Base-by-base conservation (phyloP, 805 yeast genomes). In the Suhomyces pyralidae region DNA sequence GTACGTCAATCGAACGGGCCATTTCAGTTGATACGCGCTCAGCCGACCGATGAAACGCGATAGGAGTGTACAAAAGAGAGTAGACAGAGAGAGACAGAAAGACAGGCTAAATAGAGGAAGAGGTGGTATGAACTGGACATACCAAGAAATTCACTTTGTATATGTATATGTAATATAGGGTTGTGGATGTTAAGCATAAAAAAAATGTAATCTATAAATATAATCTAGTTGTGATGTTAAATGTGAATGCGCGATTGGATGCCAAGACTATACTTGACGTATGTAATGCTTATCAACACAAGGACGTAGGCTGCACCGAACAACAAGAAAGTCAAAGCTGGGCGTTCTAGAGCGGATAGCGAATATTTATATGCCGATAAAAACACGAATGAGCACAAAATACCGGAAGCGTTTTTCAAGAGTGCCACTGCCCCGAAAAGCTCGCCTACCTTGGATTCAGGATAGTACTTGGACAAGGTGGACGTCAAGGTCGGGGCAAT, bases 381-480 rank as follows among this genome's bases (percentile, higher is more conserved):
- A 30, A 80, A 64, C 0, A 71, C 15, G 5, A 82, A 66, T 0
- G 93, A 90, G 0, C 76, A 68, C 7, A 78, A 51, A 54, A 85
- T 68, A 53, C 71, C 66, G 3, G 79, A 65, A 0, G 79, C 47
- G 56, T 82, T 84, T 61, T 83, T 81, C 15, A 85, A 62, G 48
- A 87, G 64, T 0, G 90, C 81, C 44, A 86, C 65, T 0, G 86
- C 90, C 8, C 93, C 91, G 68, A 86, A 86, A 15, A 85, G 73
- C 64, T 86, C 90, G 15, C 96, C 96, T 4, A 82, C 76, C 55
- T 78, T 78, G 12, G 78, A 74, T 40, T 81, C 82, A 1, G 82
- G 81, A 55, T 77, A 80, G 64, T 84, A 83, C 63, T 88, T 88
- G 50, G 84, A 75, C 9, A 86, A 67, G 1, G 87, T 58, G 0